Evolutionary conservation across 2,329 filamentous ascomycete species (phyloP).

Genomic region (Aspergillus neoniger): DNA sequence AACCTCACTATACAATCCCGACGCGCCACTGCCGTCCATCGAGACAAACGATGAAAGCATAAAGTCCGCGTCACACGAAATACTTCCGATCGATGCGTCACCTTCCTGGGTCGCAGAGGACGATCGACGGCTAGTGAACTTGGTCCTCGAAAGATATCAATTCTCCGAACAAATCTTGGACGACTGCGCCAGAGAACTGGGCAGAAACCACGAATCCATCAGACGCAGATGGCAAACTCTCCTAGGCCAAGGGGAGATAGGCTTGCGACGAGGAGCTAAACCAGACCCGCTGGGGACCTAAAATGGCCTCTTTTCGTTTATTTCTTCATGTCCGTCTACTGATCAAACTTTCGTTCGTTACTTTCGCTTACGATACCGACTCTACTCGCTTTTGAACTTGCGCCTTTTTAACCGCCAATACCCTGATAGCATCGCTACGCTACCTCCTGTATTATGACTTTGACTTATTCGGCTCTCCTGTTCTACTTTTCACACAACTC

Average conservation of each 20-base stretch:
- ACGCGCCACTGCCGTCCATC: slow-evolving; percentile 40
- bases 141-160: slow-evolving; percentile 48
- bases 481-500: not conserved
- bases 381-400: too few relatives aligned
- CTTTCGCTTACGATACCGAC: too few relatives aligned
- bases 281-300: slow-evolving; percentile 25
- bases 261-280: slow-evolving; percentile 28
- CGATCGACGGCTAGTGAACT: slow-evolving; percentile 45
- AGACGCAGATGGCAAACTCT: slow-evolving; percentile 47
- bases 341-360: too few relatives aligned
- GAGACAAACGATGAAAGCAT: slow-evolving; percentile 27
- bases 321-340: not conserved
- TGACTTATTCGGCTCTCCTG: not conserved
- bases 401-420: not conserved
- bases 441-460: slow-evolving; percentile 4
- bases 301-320: slow-evolving; percentile 13
- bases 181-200: slow-evolving; percentile 47
- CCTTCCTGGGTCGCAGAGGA: slow-evolving; percentile 43
- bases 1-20: slow-evolving; percentile 27
- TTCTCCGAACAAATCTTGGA: slow-evolving; percentile 49
- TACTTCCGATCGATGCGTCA: not conserved
- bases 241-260: slow-evolving; percentile 46
- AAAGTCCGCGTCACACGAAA: slow-evolving; percentile 13
- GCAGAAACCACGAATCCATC: slow-evolving; percentile 43
- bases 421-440: not conserved